A percentile compares a stretch with the other conserved stretches of the same genome.
Conservation (phyloP, 345 rosid genomes). For the Hibiscus syriacus region DNA sequence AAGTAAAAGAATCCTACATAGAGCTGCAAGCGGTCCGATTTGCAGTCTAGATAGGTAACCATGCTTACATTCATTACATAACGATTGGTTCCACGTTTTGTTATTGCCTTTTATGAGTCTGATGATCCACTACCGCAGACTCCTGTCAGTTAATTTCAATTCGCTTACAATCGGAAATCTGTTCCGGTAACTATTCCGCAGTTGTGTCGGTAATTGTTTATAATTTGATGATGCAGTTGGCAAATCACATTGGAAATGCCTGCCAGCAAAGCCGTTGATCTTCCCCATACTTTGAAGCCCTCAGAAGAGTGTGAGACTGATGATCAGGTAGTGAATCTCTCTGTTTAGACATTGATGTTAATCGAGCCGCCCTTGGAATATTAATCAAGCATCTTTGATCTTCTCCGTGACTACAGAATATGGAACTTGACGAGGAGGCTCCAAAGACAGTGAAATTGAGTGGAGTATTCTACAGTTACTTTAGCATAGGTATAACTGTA, state of each 20-base stretch:
- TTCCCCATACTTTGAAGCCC: constrained; percentile 65
- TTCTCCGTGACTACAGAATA: constrained; percentile 38
- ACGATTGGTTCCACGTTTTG: background rate
- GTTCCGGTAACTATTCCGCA: background rate
- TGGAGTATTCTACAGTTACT: constrained; percentile 93
- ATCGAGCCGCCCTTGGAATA: background rate
- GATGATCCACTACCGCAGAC: too few species aligned
- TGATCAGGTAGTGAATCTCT: constrained; percentile 42
- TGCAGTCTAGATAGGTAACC: constrained; percentile 73
- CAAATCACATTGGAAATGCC: constrained; percentile 61
- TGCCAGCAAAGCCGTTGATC: constrained; percentile 45
- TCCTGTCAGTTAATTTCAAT: too few species aligned
- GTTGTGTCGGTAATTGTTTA: background rate
- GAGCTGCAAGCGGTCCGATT: constrained; percentile 46
- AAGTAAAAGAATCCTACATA: constrained; percentile 61
- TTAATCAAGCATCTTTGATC: background rate
- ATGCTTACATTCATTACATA: background rate
- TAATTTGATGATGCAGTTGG: constrained; percentile 62
- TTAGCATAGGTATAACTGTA: constrained; percentile 78
- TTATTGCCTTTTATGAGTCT: too few species aligned
- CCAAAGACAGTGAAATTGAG: constrained; percentile 51
- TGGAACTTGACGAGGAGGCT: constrained; percentile 50
- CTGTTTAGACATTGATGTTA: constrained; percentile 1
- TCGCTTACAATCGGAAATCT: background rate
- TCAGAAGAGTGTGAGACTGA: constrained; percentile 53